These are phyloP conservation scores for Colletotrichum sojae DNA, from an alignment of 2,329 filamentous ascomycete genomes.

Conservation along the genomic window DNA sequence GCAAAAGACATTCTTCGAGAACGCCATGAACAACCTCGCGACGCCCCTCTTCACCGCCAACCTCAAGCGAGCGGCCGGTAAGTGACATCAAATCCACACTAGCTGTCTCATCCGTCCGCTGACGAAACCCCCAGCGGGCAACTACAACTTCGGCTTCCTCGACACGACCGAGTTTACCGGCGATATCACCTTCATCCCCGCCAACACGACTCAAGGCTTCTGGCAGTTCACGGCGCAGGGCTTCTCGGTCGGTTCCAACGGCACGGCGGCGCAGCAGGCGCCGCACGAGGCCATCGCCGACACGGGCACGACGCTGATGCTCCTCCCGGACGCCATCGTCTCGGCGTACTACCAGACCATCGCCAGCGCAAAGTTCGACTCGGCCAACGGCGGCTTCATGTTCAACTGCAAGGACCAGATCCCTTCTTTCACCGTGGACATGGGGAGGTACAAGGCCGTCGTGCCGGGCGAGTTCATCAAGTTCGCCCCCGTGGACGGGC, in stretches of 20 bases:
- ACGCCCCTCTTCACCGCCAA: conserved; percentile 52
- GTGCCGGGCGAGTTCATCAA: conserved; percentile 56
- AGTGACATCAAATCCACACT: not conserved
- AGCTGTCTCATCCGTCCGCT: not conserved
- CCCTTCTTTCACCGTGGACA: conserved; percentile 57
- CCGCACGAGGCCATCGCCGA: conserved; percentile 72
- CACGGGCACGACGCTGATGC: conserved; percentile 78
- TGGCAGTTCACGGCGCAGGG: conserved; percentile 73
- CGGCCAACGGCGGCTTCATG: conserved; percentile 66
- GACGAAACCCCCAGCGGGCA: conserved; percentile 45
- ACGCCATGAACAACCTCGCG: conserved; percentile 47
- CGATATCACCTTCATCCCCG: conserved; percentile 67
- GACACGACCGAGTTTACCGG: conserved; percentile 71
- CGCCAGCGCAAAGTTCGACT: conserved; percentile 61
- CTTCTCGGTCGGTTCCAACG: conserved; percentile 63
- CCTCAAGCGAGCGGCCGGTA: conserved; percentile 53
- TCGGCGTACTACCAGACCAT: conserved; percentile 73
- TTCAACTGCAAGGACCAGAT: conserved; percentile 69
- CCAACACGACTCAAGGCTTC: conserved; percentile 71
- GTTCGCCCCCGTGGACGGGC: conserved; percentile 49
- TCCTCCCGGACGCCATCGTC: conserved; percentile 68
- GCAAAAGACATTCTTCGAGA: conserved; percentile 62
- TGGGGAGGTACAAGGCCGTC: conserved; percentile 51
- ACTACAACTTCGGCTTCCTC: conserved; percentile 61
- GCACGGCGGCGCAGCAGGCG: conserved; percentile 30